A percentile compares a stretch with the other conserved stretches of the same genome.
Conservation (phyloP, 176 grass and related monocot genomes). For the Aechmea fasciata region DNA sequence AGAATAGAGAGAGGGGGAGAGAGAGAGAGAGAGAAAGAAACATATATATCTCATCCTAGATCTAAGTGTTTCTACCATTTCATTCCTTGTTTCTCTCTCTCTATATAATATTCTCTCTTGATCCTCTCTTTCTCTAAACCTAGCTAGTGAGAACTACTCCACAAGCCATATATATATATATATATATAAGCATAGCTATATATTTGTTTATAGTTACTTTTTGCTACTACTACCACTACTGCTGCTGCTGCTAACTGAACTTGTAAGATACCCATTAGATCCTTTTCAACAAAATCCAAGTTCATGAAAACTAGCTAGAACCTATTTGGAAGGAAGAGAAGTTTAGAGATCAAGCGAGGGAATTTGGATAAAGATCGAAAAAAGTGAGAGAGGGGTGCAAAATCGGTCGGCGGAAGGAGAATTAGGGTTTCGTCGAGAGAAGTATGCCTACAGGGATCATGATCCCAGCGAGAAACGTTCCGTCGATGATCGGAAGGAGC, state of each 20-base stretch:
- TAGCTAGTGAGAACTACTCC: neutral
- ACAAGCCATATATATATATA: neutral
- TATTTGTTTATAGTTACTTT: neutral
- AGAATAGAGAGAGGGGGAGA: neutral
- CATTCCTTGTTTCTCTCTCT: slow-evolving; percentile 1
- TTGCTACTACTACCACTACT: neutral
- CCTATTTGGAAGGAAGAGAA: neutral
- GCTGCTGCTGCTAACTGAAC: too few species aligned
- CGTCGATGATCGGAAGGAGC: slow-evolving; percentile 52
- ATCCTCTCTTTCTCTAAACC: neutral
- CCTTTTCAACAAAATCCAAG: neutral
- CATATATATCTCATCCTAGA: neutral
- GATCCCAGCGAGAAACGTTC: slow-evolving; percentile 61
- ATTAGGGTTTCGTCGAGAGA: slow-evolving; percentile 20
- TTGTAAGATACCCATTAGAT: neutral
- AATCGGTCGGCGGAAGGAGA: neutral
- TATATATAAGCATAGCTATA: too few species aligned
- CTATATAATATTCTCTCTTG: slow-evolving; percentile 2
- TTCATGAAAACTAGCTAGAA: neutral
- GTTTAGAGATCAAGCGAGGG: neutral
- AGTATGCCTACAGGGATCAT: slow-evolving; percentile 70
- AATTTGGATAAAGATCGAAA: neutral
- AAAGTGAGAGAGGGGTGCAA: neutral
- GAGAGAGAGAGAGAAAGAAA: neutral
- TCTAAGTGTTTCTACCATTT: slow-evolving; percentile 2